Evolutionary conservation across 2,329 filamentous ascomycete genomes (phyloP).

Genomic region (Capronia coronata): DNA sequence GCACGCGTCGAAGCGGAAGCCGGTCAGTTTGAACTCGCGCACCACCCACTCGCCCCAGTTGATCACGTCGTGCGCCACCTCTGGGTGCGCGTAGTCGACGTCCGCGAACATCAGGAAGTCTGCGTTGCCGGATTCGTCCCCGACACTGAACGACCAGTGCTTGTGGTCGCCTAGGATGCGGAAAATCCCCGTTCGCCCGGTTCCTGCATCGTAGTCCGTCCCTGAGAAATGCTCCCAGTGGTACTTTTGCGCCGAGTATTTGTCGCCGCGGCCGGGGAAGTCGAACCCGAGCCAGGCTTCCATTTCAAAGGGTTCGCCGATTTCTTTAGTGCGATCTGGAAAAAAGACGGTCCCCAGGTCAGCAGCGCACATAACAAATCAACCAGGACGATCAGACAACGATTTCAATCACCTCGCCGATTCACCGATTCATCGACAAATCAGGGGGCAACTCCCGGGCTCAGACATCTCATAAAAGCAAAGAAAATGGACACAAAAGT

Average conservation of each 20-base stretch:
- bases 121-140: slow-evolving; percentile 63
- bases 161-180: slow-evolving; percentile 55
- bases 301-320: slow-evolving; percentile 52
- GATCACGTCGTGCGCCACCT: slow-evolving; percentile 54
- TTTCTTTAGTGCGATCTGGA: slow-evolving; percentile 46
- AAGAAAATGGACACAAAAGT: neutral
- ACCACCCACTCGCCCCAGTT: slow-evolving; percentile 59
- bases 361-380: neutral
- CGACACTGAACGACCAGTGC: slow-evolving; percentile 52
- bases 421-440: too few relatives aligned
- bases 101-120: slow-evolving; percentile 64
- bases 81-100: slow-evolving; percentile 53
- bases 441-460: too few relatives aligned
- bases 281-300: slow-evolving; percentile 58
- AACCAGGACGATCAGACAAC: too few relatives aligned
- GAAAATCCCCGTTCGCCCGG: slow-evolving; percentile 53
- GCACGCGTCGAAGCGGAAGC: slow-evolving; percentile 60
- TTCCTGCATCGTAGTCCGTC: slow-evolving; percentile 53
- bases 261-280: slow-evolving; percentile 51
- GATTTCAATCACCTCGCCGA: too few relatives aligned
- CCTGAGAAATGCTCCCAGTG: slow-evolving; percentile 57
- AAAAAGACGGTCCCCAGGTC: neutral
- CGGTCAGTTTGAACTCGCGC: slow-evolving; percentile 51
- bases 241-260: slow-evolving; percentile 53
- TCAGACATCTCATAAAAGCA: neutral